These are phyloP conservation scores for Yamadazyma siamensis DNA, from an alignment of 1,139 yeast species.

Conservation along the genomic window DNA sequence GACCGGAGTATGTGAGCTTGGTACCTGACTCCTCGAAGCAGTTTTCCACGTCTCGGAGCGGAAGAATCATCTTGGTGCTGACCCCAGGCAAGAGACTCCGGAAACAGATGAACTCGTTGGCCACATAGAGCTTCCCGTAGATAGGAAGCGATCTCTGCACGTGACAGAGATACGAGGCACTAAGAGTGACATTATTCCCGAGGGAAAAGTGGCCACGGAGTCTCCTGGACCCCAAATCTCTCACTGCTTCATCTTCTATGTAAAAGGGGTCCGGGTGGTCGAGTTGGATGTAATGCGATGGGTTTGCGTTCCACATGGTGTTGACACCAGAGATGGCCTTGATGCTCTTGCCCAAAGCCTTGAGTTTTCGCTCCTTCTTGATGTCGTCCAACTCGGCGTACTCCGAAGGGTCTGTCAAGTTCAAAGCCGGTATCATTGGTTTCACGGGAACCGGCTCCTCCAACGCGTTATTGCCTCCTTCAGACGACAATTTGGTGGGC, in stretches of 20 bases:
- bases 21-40: slow-evolving; percentile 61
- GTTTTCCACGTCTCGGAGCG: slow-evolving; percentile 66
- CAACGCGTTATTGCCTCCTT: slow-evolving; percentile 3
- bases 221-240: slow-evolving; percentile 46
- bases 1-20: slow-evolving; percentile 52
- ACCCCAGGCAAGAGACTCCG: slow-evolving; percentile 79
- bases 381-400: slow-evolving; percentile 14
- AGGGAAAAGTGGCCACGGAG: slow-evolving; percentile 69
- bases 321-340: slow-evolving; percentile 37
- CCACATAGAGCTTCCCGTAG: slow-evolving; percentile 79
- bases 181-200: slow-evolving; percentile 45
- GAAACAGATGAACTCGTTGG: slow-evolving; percentile 67
- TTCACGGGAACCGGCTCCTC: slow-evolving; percentile 7
- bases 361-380: slow-evolving; percentile 14
- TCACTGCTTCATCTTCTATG: slow-evolving; percentile 39
- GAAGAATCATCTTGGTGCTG: slow-evolving; percentile 79
- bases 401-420: slow-evolving; percentile 28
- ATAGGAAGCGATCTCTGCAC: slow-evolving; percentile 69
- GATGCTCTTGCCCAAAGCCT: slow-evolving; percentile 25
- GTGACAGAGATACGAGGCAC: slow-evolving; percentile 72
- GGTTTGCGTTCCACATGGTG: slow-evolving; percentile 61
- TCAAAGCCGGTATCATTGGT: slow-evolving; percentile 19
- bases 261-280: slow-evolving; percentile 41
- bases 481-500: slow-evolving; percentile 4
- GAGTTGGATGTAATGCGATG: slow-evolving; percentile 52